These are phyloP conservation scores for Fragaria vesca DNA, from an alignment of 306 rosid species.

Conservation along the genomic window DNA sequence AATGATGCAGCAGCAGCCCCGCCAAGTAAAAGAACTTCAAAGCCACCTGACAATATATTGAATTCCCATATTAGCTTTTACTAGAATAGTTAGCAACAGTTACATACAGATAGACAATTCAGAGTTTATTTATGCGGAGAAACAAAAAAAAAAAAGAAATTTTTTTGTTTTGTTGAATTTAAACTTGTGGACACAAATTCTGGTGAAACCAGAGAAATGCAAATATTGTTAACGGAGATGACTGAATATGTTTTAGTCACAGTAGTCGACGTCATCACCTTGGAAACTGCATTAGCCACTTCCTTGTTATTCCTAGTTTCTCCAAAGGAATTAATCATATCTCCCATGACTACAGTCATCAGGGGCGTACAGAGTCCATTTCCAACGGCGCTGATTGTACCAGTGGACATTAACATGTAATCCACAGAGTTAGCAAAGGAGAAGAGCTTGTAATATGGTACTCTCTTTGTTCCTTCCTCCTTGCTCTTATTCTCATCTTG, in stretches of 20 bases:
- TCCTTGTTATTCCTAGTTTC: constrained; percentile 20
- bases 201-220: not conserved
- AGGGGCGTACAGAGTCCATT: constrained; percentile 61
- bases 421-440: constrained; percentile 74
- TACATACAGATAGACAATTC: not conserved
- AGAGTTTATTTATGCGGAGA: no score
- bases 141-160: not conserved
- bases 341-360: constrained; percentile 63
- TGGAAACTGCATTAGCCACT: constrained; percentile 58
- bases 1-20: constrained; percentile 59
- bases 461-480: constrained; percentile 35
- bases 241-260: not conserved
- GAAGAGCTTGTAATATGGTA: constrained; percentile 77
- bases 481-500: constrained; percentile 35
- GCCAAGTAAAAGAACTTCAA: constrained; percentile 69
- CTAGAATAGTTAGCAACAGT: not conserved
- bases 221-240: not conserved
- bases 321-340: constrained; percentile 67
- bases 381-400: constrained; percentile 58
- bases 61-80: constrained; percentile 5
- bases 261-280: constrained; percentile 19
- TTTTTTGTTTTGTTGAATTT: not conserved
- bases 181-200: not conserved
- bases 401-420: constrained; percentile 55
- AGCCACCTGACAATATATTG: constrained; percentile 42